Base-by-base conservation (phyloP, 805 yeast species). In the Hanseniaspora nectarophila region DNA sequence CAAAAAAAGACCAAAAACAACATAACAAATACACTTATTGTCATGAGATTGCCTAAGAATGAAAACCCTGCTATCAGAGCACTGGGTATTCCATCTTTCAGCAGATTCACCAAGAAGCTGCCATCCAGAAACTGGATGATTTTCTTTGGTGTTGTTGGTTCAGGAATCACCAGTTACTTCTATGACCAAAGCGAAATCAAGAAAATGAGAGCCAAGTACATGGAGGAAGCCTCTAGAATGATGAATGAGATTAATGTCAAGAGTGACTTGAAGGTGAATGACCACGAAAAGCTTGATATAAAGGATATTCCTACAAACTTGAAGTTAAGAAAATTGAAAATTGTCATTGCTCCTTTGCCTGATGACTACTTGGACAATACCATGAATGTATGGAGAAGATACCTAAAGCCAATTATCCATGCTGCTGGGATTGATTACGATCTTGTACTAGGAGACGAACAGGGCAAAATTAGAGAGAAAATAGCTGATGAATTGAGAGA, bases 291-390 rank as follows among this genome's bases (percentile, higher is more conserved):
- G 15, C 63, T 75, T 43, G 77, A 90, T 13, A 63, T 75, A 24
- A 70, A 64, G 26, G 74, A 76, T 16, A 59, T 80, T 40, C 62
- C 64, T 2, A 65, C 79, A 1, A 68, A 76, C 54, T 72, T 73
- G 51, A 60, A 75, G 20, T 86, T 95, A 2, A 74, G 98, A 54
- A 85, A 81, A 58, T 70, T 92, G 44, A 78, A 85, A 1, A 80
- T 92, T 1, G 89, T 81, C 63, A 75, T 89, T 53, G 95, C 95
- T 0, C 98, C 98, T n/a, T 97, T 97, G 8, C 97, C 98, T 20
- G 85, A 85, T 60, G 97, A 90, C 63, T 85, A 78, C 59, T 67
- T 90, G 45, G 92, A 81, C 39, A 82, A 80, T 53, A 78, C 90
- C 10, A 62, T 84, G 66, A 76, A 74, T 55, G 75, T 85, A 51